Percentiles rank a stretch among this genome's conserved stretches.
These are phyloP conservation scores for Graphium sp. DNA, from an alignment of 2,329 filamentous ascomycete genomes.

Conservation along the genomic window DNA sequence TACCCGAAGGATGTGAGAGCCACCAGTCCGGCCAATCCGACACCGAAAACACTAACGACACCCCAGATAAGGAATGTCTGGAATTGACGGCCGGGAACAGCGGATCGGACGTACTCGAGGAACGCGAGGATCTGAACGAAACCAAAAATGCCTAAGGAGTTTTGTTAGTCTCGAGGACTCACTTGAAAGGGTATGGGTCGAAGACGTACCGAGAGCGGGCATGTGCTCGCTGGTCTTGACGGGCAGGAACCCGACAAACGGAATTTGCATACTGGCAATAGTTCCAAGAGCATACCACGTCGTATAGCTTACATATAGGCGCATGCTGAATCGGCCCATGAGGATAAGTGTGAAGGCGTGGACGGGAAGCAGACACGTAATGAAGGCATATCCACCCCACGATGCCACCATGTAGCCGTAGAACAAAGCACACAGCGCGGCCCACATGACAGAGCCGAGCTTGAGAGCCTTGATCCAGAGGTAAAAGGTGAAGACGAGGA, in stretches of 20 bases:
- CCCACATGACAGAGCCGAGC: constrained; percentile 92
- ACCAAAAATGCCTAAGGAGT: constrained; percentile 67
- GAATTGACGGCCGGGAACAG: constrained; percentile 84
- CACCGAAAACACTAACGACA: constrained; percentile 55
- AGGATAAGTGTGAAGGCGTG: constrained; percentile 87
- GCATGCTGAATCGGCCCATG: constrained; percentile 91
- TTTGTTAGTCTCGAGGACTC: not conserved
- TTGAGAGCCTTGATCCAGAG: constrained; percentile 99
- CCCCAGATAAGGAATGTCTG: constrained; percentile 71
- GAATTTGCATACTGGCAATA: constrained; percentile 96
- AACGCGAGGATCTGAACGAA: constrained; percentile 87
- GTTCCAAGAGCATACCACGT: constrained; percentile 97
- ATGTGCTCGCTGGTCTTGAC: constrained; percentile 98
- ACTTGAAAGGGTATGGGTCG: not conserved
- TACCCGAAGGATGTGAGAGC: constrained; percentile 78
- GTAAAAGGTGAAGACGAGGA: constrained; percentile 96
- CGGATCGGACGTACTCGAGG: constrained; percentile 77
- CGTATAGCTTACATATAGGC: constrained; percentile 90
- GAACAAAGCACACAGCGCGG: constrained; percentile 81
- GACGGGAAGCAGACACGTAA: constrained; percentile 88
- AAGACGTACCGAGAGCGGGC: constrained; percentile 66
- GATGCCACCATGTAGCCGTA: constrained; percentile 99
- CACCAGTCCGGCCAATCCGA: constrained; percentile 61
- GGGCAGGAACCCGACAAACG: constrained; percentile 92
- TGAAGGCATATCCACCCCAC: constrained; percentile 99